A percentile compares a stretch with the other conserved stretches of the same genome.
Evolutionary conservation across 345 rosid genomes (phyloP).

Genomic region (Isatis tinctoria): DNA sequence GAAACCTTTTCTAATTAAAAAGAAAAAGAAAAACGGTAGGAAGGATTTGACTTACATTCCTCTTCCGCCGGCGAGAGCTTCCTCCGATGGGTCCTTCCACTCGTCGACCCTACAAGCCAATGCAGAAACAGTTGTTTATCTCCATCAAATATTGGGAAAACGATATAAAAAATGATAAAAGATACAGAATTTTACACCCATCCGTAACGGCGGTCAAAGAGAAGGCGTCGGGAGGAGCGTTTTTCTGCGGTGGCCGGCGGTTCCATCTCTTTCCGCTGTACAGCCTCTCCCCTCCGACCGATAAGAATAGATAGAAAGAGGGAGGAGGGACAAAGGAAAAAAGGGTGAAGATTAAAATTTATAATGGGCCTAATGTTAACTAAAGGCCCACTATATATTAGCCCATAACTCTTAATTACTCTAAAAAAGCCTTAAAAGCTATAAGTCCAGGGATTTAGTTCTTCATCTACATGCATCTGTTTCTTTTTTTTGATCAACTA

Average conservation of each 20-base stretch:
- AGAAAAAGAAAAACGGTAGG: not conserved
- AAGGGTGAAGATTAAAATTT: not conserved
- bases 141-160: not conserved
- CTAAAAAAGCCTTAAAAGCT: no score
- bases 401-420: no score
- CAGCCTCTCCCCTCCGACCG: not conserved
- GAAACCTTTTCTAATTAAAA: not conserved
- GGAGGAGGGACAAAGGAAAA: not conserved
- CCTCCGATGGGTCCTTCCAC: constrained; percentile 71
- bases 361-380: not conserved
- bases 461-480: no score
- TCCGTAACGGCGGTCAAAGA: constrained; percentile 65
- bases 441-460: no score
- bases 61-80: constrained; percentile 69
- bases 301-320: not conserved
- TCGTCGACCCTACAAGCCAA: constrained; percentile 45
- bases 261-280: not conserved
- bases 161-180: not conserved
- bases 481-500: no score
- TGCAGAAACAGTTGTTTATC: not conserved
- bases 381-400: no score
- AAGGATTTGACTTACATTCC: constrained; percentile 50
- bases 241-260: not conserved
- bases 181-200: constrained; percentile 49
- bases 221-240: constrained; percentile 2